Conservation (phyloP, 495 filamentous ascomycete genomes). For the Cercophora samala region DNA sequence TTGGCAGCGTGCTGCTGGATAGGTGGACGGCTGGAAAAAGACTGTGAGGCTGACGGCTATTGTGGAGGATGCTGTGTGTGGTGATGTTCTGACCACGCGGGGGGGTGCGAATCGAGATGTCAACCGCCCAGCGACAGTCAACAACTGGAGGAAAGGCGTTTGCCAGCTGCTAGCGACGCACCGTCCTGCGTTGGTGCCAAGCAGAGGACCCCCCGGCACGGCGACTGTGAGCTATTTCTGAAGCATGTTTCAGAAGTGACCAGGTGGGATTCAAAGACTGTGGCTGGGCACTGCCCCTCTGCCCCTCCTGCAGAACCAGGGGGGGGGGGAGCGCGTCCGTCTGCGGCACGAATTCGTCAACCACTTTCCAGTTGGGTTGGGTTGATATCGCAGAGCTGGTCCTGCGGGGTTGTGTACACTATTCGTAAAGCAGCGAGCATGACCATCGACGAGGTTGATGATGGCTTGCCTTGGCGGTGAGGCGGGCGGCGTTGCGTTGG, state of each 20-base stretch:
- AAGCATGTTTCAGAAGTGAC: conserved; percentile 36
- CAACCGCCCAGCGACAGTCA: neutral
- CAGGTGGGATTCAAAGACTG: conserved; percentile 21
- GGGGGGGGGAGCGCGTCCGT: conserved; percentile 8
- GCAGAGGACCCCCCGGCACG: conserved; percentile 15
- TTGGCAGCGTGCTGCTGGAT: neutral
- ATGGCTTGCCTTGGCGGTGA: neutral
- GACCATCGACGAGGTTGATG: neutral
- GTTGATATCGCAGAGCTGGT: neutral
- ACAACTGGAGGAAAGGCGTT: conserved; percentile 3
- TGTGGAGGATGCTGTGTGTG: neutral
- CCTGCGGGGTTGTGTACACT: too few relatives aligned
- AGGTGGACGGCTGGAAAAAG: too few relatives aligned
- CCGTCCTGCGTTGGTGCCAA: conserved; percentile 12
- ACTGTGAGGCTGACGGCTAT: neutral
- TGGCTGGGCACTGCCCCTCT: conserved; percentile 29
- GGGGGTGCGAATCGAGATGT: conserved; percentile 5
- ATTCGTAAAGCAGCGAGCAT: conserved; percentile 5
- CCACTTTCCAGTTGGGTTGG: neutral
- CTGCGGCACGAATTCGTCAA: conserved; percentile 22
- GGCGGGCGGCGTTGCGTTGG: too few relatives aligned
- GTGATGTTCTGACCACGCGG: neutral
- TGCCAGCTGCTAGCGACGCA: conserved; percentile 9
- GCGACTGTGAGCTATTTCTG: conserved; percentile 30
- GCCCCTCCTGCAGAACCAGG: conserved; percentile 20